Conservation (phyloP, 768 basidiomycete genomes). For the Hemileccinum rubropunctum region DNA sequence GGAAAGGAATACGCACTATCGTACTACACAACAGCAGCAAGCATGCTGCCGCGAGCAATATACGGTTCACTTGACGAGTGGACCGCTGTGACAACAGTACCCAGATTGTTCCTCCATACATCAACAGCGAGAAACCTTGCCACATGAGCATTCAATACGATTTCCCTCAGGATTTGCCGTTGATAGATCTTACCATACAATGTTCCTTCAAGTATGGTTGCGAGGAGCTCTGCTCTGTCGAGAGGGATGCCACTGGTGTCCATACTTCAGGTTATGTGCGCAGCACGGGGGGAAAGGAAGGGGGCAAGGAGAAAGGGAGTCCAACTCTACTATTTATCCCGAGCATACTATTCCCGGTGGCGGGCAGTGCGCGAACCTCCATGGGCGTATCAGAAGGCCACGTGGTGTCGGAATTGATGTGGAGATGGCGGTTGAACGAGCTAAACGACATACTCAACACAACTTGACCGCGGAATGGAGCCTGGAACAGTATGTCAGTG, state of each 20-base stretch:
- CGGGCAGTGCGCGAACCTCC: too few species aligned
- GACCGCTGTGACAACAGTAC: constrained; percentile 5
- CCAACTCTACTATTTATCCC: too few species aligned
- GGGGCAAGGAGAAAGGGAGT: too few species aligned
- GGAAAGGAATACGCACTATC: constrained; percentile 6
- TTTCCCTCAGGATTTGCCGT: not conserved
- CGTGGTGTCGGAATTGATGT: too few species aligned
- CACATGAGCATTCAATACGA: not conserved
- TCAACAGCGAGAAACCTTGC: constrained; percentile 29
- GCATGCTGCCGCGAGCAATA: constrained; percentile 1
- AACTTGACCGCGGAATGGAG: too few species aligned
- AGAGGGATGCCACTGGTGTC: constrained; percentile 1
- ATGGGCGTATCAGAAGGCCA: too few species aligned
- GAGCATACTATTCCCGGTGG: too few species aligned
- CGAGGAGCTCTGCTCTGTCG: constrained; percentile 5
- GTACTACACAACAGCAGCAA: constrained; percentile 25
- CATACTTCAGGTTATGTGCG: not conserved
- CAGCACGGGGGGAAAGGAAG: too few species aligned
- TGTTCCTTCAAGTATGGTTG: not conserved
- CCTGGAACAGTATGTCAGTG: too few species aligned
- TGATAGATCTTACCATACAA: constrained; percentile 3
- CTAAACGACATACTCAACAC: too few species aligned
- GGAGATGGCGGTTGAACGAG: too few species aligned
- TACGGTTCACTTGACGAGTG: not conserved
- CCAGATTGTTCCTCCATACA: constrained; percentile 29